phyloP scores from a whole-genome alignment of 768 basidiomycete genomes.

The Suillus sp. region DNA sequence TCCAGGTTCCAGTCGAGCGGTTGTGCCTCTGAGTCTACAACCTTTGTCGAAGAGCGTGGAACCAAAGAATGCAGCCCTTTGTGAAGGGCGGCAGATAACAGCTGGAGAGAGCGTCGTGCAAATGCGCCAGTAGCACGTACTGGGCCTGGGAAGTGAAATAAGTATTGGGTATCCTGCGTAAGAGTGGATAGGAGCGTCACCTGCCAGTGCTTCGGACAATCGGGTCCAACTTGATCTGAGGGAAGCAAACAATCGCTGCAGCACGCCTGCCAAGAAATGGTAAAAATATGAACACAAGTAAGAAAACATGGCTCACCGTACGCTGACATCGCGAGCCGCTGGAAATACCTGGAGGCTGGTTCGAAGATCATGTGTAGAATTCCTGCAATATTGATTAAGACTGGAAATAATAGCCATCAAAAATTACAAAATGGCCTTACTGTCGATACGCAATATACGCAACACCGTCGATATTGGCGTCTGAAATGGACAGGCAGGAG shows the following conservation, averaged over 20 bases:
- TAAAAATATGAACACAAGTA: not conserved
- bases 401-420: not conserved
- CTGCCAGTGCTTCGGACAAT: not conserved
- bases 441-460: not conserved
- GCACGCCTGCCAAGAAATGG: not conserved
- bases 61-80: not conserved
- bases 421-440: not conserved
- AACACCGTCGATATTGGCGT: slow-evolving; percentile 5
- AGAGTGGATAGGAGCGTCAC: not conserved
- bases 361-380: not conserved
- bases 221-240: not conserved
- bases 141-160: not conserved
- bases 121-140: not conserved
- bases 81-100: not conserved
- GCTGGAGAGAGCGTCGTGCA: not conserved
- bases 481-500: slow-evolving; percentile 8
- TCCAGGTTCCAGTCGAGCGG: not conserved
- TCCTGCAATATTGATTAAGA: not conserved
- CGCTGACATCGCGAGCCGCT: not conserved
- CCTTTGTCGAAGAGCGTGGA: not conserved
- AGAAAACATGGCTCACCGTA: not conserved
- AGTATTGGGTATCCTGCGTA: not conserved
- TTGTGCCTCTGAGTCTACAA: not conserved
- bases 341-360: not conserved
- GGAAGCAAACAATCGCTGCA: not conserved